These are phyloP conservation scores for Meyerozyma elateridarum DNA, from an alignment of 1,139 yeast genomes.

Conservation along the genomic window DNA sequence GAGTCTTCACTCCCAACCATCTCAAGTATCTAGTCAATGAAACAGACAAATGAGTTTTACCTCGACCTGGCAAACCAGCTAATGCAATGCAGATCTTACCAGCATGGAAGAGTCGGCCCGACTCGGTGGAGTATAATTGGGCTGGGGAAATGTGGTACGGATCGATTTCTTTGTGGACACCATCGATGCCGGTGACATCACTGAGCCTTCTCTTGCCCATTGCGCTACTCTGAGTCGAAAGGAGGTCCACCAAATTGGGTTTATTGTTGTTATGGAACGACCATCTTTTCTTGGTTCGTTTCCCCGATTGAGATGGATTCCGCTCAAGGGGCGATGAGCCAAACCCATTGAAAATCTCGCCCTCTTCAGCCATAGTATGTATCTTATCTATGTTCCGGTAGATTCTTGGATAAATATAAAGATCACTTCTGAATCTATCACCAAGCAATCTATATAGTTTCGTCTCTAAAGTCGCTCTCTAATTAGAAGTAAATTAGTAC, in stretches of 20 bases:
- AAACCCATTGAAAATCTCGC: slow-evolving; percentile 36
- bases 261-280: slow-evolving; percentile 35
- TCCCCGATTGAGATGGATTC: slow-evolving; percentile 19
- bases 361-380: slow-evolving; percentile 19
- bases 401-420: slow-evolving; percentile 9
- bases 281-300: slow-evolving; percentile 42
- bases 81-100: slow-evolving; percentile 87
- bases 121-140: slow-evolving; percentile 84
- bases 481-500: too few relatives aligned
- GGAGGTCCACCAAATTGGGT: slow-evolving; percentile 34
- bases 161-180: slow-evolving; percentile 50
- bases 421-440: too few relatives aligned
- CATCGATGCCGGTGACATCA: slow-evolving; percentile 45
- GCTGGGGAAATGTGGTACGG: slow-evolving; percentile 66
- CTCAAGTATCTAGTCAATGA: slow-evolving; percentile 85
- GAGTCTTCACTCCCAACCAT: slow-evolving; percentile 93
- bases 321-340: slow-evolving; percentile 33
- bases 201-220: slow-evolving; percentile 31
- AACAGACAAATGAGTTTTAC: slow-evolving; percentile 90
- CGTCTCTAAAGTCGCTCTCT: too few relatives aligned
- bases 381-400: too few relatives aligned
- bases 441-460: too few relatives aligned
- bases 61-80: slow-evolving; percentile 95
- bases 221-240: slow-evolving; percentile 20
- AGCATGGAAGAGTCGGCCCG: slow-evolving; percentile 89